Evolutionary conservation across 2,329 filamentous ascomycete species (phyloP), one percentile per base, ranked within the genome.

Genomic region (Chaetomiaceae sp.): DNA sequence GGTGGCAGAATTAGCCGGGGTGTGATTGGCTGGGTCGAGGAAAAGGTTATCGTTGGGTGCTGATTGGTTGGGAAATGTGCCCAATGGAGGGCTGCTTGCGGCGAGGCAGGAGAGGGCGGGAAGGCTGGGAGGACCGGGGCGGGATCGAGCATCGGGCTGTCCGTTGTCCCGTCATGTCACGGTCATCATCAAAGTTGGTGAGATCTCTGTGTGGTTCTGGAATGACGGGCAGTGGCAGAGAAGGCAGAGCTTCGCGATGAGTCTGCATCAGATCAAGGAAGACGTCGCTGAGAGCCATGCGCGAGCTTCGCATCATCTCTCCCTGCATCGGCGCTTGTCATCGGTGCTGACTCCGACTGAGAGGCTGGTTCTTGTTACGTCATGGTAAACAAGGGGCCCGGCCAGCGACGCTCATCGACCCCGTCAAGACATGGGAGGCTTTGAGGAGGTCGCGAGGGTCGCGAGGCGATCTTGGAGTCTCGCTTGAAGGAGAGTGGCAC

Each of bases 31-130:
- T 40, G 19, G 17, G 6, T 2, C 4, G 29, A 38, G 22, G 29
- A 54, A 31, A 55, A 57, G 51, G 54, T 59, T 59, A 59, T 59
- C 57, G 48, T 37, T 20, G 25, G 15, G 1, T 17, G n/a, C 3
- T 53, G 51, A 59, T 59, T 59, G 54, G 14, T 22, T 45, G 17
- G 9, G 4, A 6, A 11, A 6, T 27, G 25, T 9, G 9, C 27
- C 4, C 27, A 31, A 31, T 31, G 27, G 14, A 31, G 4, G 3
- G 27, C 27, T 9, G 9, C 25, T 27, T 27, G 25, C 5, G 25
- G 25, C 6, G 9, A 6, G 25, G 25, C 25, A 9, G 9, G 27
- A n/a, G n/a, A n/a, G 27, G 27, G 27, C 27, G 27, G n/a, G n/a
- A n/a, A 27, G 25, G 25, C 9, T 31, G 3, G 27, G 27, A 31